Evolutionary conservation across 78 protist genomes (phyloP).

Genomic region (Bodo saltans): DNA sequence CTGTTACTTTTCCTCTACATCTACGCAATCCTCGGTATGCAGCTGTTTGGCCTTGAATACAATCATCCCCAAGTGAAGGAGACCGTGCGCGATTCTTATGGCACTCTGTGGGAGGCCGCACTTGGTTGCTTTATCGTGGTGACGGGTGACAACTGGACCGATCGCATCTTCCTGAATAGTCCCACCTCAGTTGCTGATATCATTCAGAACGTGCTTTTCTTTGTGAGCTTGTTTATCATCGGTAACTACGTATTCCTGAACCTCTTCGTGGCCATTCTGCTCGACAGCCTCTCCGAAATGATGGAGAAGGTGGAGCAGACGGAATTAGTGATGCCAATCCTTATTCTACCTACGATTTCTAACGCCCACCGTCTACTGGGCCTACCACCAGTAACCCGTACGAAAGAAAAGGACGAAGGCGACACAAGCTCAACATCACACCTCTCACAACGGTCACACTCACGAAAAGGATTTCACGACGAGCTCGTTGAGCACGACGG

Average conservation of each 20-base stretch:
- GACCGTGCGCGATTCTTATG: constrained; percentile 4
- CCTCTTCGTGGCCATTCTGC: constrained; percentile 25
- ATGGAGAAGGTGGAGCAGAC: too few species aligned
- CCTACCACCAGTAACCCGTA: too few species aligned
- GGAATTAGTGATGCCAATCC: too few species aligned
- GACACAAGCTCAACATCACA: too few species aligned
- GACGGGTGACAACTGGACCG: constrained; percentile 37
- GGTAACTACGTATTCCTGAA: constrained; percentile 27
- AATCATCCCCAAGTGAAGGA: not conserved
- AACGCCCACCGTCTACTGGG: too few species aligned
- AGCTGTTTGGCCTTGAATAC: not conserved
- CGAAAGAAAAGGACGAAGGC: too few species aligned
- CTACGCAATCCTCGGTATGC: constrained; percentile 31
- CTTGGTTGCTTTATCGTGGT: not conserved
- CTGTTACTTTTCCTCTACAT: constrained; percentile 11
- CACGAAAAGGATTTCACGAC: too few species aligned
- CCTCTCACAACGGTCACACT: too few species aligned
- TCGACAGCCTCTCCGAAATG: not conserved
- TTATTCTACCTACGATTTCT: too few species aligned
- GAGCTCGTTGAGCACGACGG: too few species aligned
- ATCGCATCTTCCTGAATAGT: too few species aligned
- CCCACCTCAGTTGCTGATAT: not conserved
- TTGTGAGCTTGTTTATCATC: constrained; percentile 1
- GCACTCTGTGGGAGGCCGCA: not conserved
- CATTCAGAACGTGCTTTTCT: not conserved